These are phyloP conservation scores for Aquanectria penicillioides DNA, from an alignment of 2,329 filamentous ascomycete genomes.

Conservation along the genomic window DNA sequence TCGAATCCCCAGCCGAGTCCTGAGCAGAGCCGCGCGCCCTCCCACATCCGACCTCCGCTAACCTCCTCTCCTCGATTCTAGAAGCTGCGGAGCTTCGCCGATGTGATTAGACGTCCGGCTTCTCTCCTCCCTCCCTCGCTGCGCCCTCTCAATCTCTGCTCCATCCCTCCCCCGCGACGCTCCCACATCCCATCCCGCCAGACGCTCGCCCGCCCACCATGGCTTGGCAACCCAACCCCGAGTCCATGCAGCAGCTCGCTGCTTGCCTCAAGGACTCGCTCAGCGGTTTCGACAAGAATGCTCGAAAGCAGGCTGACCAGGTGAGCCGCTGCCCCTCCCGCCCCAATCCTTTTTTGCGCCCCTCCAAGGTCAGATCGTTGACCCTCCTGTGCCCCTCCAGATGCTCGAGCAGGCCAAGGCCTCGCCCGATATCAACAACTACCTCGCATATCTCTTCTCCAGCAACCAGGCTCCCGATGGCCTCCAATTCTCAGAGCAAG, in stretches of 20 bases:
- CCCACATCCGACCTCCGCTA: conserved; percentile 16
- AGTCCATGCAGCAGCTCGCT: conserved; percentile 89
- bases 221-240: conserved; percentile 92
- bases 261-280: conserved; percentile 92
- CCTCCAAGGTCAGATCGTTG: no score
- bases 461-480: conserved; percentile 70
- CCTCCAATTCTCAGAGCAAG: conserved; percentile 65
- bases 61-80: conserved; percentile 28
- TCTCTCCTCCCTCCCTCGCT: conserved; percentile 11
- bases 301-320: conserved; percentile 89
- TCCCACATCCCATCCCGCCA: conserved; percentile 18
- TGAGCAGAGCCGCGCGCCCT: conserved; percentile 28
- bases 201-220: conserved; percentile 60
- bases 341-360: conserved; percentile 23
- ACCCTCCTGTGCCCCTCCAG: conserved; percentile 58
- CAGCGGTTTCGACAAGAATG: conserved; percentile 80
- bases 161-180: conserved; percentile 25
- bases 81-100: conserved; percentile 39
- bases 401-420: conserved; percentile 91
- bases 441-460: conserved; percentile 90
- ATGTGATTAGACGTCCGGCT: conserved; percentile 37
- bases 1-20: conserved; percentile 25
- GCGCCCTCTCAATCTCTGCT: conserved; percentile 13
- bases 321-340: conserved; percentile 61
- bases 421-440: conserved; percentile 96